Evolutionary conservation across 495 filamentous ascomycete species (phyloP).

Genomic region (Ramalina peruviana): DNA sequence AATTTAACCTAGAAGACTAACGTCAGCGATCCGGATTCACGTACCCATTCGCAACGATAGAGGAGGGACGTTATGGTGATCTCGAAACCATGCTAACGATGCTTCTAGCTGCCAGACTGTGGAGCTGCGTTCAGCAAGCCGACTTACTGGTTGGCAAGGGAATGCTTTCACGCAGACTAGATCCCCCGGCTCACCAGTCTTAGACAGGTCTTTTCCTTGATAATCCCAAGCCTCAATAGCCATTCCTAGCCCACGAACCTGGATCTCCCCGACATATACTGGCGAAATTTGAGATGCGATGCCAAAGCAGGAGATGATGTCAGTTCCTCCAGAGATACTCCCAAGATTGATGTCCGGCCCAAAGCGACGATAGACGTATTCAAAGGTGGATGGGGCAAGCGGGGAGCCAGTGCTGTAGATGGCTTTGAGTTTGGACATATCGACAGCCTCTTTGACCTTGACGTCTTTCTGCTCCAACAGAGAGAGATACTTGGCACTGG

Average conservation of each 20-base stretch:
- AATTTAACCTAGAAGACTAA: slow-evolving; percentile 40
- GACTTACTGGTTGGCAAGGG: slow-evolving; percentile 58
- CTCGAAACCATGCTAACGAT: no score
- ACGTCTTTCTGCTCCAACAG: slow-evolving; percentile 71
- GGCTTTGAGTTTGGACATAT: slow-evolving; percentile 46
- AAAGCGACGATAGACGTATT: slow-evolving; percentile 74
- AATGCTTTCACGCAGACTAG: slow-evolving; percentile 80
- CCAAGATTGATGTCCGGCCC: slow-evolving; percentile 60
- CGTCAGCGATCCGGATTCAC: no score
- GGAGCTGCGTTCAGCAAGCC: no score
- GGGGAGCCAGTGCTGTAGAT: slow-evolving; percentile 92
- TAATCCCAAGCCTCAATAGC: slow-evolving; percentile 66
- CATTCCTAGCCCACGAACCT: slow-evolving; percentile 85
- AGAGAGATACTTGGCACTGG: slow-evolving; percentile 83
- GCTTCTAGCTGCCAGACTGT: no score
- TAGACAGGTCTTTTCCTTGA: slow-evolving; percentile 34
- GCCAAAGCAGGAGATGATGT: slow-evolving; percentile 90
- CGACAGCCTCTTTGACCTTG: slow-evolving; percentile 40
- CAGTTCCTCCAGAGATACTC: slow-evolving; percentile 80
- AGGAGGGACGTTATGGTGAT: no score
- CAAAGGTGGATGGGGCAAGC: slow-evolving; percentile 81
- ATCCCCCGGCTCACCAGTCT: slow-evolving; percentile 65
- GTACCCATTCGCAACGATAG: no score
- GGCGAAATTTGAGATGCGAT: slow-evolving; percentile 74
- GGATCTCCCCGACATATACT: slow-evolving; percentile 78